Base-by-base conservation (phyloP, 1,284 basidiomycete species). In the Ustilago hordei region DNA sequence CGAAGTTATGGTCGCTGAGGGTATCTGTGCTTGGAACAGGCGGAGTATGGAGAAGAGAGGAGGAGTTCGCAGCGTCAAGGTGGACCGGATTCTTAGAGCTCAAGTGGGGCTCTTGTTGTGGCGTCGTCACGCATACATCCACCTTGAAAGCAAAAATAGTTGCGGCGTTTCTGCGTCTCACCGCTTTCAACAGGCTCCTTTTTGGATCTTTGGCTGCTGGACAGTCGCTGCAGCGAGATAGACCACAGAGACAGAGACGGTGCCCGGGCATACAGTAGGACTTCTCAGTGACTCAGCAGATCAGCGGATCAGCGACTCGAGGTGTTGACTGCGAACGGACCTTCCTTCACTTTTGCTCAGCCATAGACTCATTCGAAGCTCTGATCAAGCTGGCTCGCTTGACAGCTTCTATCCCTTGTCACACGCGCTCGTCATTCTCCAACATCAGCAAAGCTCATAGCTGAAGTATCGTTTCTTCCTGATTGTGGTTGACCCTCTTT, bases 71-170 rank as follows among this genome's bases (percentile, higher is more conserved):
- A 28, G 23, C 23, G 23, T 2, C 23, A 28, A 28, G 23, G 0
- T 28, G 23, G 23, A 28, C 23, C 23, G 23, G 23, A 28, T 28
- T 28, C 23, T 28, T 28, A 38, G 36, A 38, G 12, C 12, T 41
- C 4, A 15, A 2, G 4, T 12, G 39, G 6, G 39, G 4, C 39
- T 41, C 17, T 15, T 11, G 11, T 17, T 17, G 6, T 7, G 13
- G 54, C 53, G 61, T 72, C 70, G 70, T 67, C 54, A 72, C 60
- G 70, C 70, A 72, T 72, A 72, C 48, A 66, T 32, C 13, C 58
- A 56, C 50, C 23, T 45, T 17, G 9, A 34, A 17, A 54, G 28
- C n/a, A n/a, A 17, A 12, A 50, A 11, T 50, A 12, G 28, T 15
- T 12, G 13, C 48, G 3, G 4, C 9, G 28, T 12, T 32, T 50